A percentile compares a stretch with the other conserved stretches of the same genome.
Conservation (phyloP, 2,329 filamentous ascomycete species). For the Hyphodiscus sp. region DNA sequence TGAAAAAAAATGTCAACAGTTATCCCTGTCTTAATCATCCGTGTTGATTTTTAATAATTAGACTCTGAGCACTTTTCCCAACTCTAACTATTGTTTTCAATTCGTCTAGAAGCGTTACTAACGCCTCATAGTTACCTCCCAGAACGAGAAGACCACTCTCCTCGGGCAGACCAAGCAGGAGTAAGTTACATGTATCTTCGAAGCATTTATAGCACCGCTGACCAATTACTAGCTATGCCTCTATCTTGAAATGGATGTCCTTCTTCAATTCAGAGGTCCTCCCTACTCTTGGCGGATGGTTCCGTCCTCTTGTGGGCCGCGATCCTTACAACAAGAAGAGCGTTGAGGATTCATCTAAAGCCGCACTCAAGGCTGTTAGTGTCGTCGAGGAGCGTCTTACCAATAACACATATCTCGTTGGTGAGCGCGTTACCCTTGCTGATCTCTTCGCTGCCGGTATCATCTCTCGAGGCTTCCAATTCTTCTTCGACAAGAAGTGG, state of each 20-base stretch:
- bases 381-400: slow-evolving; percentile 83
- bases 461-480: slow-evolving; percentile 83
- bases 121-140: slow-evolving; percentile 72
- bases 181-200: slow-evolving; percentile 38
- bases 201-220: slow-evolving; percentile 18
- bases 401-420: slow-evolving; percentile 93
- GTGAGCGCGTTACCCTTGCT: slow-evolving; percentile 94
- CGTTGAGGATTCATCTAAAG: slow-evolving; percentile 73
- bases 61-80: slow-evolving; percentile 60
- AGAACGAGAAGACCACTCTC: slow-evolving; percentile 99
- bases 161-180: slow-evolving; percentile 99
- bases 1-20: slow-evolving; percentile 63
- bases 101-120: slow-evolving; percentile 12
- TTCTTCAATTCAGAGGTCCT: slow-evolving; percentile 90
- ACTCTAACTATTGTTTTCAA: slow-evolving; percentile 8
- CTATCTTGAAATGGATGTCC: slow-evolving; percentile 97
- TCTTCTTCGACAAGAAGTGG: slow-evolving; percentile 89
- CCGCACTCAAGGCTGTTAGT: slow-evolving; percentile 58
- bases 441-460: slow-evolving; percentile 80
- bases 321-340: slow-evolving; percentile 96
- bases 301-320: slow-evolving; percentile 75
- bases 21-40: slow-evolving; percentile 96
- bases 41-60: slow-evolving; percentile 78
- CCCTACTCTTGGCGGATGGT: slow-evolving; percentile 68
- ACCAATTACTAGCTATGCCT: slow-evolving; percentile 61